phyloP scores from a whole-genome alignment of 2,329 filamentous ascomycete species.

The Exophiala lecanii-corni region DNA sequence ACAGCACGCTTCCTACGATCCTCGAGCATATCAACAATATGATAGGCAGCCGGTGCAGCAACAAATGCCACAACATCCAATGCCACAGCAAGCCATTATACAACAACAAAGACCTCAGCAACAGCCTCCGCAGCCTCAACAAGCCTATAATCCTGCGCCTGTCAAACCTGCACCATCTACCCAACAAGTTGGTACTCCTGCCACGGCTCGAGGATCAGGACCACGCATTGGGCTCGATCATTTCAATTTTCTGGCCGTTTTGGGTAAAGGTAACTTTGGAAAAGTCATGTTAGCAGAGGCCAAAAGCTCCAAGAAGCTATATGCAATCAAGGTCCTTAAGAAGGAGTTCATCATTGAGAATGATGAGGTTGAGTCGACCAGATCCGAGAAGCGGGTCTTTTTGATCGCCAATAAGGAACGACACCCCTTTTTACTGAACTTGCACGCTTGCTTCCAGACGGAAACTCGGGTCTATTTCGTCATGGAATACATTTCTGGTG shows the following conservation, averaged over 20 bases:
- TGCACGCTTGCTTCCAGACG: conserved; percentile 98
- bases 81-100: conserved; percentile 23
- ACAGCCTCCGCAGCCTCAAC: conserved; percentile 29
- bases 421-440: conserved; percentile 89
- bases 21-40: conserved; percentile 38
- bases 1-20: conserved; percentile 44
- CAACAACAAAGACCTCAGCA: conserved; percentile 27
- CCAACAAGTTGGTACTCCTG: conserved; percentile 23
- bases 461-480: conserved; percentile 98
- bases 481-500: conserved; percentile 98
- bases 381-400: conserved; percentile 96
- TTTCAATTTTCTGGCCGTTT: conserved; percentile 97
- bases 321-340: conserved; percentile 98
- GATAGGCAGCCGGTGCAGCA: conserved; percentile 26
- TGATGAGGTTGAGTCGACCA: conserved; percentile 95
- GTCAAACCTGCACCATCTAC: conserved; percentile 31
- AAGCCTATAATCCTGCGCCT: conserved; percentile 41
- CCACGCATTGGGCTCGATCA: conserved; percentile 87
- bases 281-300: conserved; percentile 99
- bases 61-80: conserved; percentile 29
- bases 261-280: conserved; percentile 98
- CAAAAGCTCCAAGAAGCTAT: conserved; percentile 84
- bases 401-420: conserved; percentile 94
- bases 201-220: conserved; percentile 34
- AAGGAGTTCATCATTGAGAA: conserved; percentile 99